Evolutionary conservation across 805 yeast genomes (phyloP).

Genomic region (Ogataea angusta): DNA sequence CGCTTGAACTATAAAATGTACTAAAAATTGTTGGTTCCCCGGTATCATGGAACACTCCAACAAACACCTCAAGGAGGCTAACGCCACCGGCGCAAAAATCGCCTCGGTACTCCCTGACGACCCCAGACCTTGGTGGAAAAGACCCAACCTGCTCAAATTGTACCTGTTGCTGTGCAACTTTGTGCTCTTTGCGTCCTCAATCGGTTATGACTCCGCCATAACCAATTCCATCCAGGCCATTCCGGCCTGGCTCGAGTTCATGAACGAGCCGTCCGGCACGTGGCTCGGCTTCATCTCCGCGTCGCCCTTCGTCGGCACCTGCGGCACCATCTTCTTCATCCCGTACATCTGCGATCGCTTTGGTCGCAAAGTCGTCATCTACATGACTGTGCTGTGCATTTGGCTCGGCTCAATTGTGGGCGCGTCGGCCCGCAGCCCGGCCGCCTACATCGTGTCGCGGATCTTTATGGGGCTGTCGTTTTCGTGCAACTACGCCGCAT

Average conservation of each 20-base stretch:
- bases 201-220: constrained; percentile 21
- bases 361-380: constrained; percentile 17
- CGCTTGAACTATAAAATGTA: background rate
- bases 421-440: constrained; percentile 17
- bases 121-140: constrained; percentile 18
- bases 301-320: constrained; percentile 20
- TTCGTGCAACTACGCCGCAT: constrained; percentile 19
- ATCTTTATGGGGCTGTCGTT: constrained; percentile 18
- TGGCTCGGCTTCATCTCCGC: constrained; percentile 23
- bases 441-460: constrained; percentile 18
- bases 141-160: constrained; percentile 17
- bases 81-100: constrained; percentile 16
- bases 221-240: constrained; percentile 21
- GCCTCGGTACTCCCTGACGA: constrained; percentile 17
- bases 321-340: constrained; percentile 17
- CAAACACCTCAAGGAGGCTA: constrained; percentile 1
- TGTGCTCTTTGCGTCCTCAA: constrained; percentile 18
- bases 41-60: constrained; percentile 1
- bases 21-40: background rate
- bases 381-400: constrained; percentile 10
- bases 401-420: constrained; percentile 21
- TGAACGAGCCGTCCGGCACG: constrained; percentile 18
- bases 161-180: constrained; percentile 13
- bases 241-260: constrained; percentile 14
- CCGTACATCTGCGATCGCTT: constrained; percentile 17